Evolutionary conservation across 2,329 filamentous ascomycete species (phyloP).

Genomic region (Fusarium sp.): DNA sequence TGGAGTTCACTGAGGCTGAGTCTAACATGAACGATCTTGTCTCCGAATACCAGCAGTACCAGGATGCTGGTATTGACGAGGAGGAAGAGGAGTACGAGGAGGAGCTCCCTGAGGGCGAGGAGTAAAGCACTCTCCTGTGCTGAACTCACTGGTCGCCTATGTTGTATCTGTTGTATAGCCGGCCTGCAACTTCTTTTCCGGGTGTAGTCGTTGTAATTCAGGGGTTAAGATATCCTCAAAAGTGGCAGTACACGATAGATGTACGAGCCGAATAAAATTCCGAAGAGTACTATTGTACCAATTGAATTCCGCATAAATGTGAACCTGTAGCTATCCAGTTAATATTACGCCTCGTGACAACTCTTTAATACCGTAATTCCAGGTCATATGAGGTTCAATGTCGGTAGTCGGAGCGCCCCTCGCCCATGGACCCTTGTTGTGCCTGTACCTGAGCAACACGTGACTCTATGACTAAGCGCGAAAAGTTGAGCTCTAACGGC

Average conservation of each 20-base stretch:
- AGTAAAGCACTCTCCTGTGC: constrained; percentile 49
- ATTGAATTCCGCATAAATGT: constrained; percentile 15
- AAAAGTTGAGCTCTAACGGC: constrained; percentile 51
- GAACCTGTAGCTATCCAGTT: background rate
- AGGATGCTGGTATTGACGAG: constrained; percentile 97
- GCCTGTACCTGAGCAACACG: constrained; percentile 38
- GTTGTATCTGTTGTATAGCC: constrained; percentile 42
- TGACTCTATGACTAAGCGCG: constrained; percentile 55
- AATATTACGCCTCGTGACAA: background rate
- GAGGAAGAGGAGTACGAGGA: constrained; percentile 96
- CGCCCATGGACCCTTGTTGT: background rate
- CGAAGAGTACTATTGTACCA: constrained; percentile 53
- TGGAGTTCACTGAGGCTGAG: constrained; percentile 99
- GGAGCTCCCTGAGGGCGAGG: constrained; percentile 85
- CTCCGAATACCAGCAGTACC: constrained; percentile 99
- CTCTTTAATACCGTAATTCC: too few relatives aligned
- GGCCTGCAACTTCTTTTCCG: constrained; percentile 53
- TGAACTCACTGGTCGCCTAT: constrained; percentile 30
- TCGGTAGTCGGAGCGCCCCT: constrained; percentile 5
- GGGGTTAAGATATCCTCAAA: constrained; percentile 60
- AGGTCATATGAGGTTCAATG: constrained; percentile 1
- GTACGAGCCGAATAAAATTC: constrained; percentile 51
- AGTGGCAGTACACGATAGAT: constrained; percentile 53
- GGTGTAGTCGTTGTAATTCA: constrained; percentile 52
- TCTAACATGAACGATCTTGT: constrained; percentile 99